phyloP scores from a whole-genome alignment of 768 basidiomycete genomes.

The Botryobasidium botryosum region DNA sequence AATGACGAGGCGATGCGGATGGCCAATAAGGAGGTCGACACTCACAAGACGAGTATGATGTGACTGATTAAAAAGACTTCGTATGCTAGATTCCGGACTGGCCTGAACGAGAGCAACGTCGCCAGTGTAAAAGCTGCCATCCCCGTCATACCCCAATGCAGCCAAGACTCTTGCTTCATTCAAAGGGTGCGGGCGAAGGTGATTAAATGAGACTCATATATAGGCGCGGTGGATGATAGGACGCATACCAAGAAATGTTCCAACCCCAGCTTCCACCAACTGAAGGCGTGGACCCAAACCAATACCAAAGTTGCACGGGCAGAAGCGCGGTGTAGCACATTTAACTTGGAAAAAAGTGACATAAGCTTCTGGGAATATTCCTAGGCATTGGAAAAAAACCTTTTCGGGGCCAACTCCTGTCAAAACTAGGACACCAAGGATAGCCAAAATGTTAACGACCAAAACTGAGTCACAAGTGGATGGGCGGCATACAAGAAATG shows the following conservation, averaged over 20 bases:
- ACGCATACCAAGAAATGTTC: neutral
- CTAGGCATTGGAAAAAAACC: no score
- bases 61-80: slow-evolving; percentile 52
- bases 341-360: no score
- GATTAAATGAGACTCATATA: neutral
- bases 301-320: neutral
- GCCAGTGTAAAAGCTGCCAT: neutral
- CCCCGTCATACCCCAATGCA: neutral
- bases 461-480: no score
- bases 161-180: no score
- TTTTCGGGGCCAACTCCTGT: no score
- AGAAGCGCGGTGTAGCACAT: neutral
- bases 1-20: no score
- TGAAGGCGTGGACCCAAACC: neutral
- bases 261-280: neutral
- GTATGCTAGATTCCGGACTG: slow-evolving; percentile 36
- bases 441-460: no score
- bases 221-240: neutral
- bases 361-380: no score
- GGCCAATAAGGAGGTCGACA: no score
- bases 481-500: no score
- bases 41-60: slow-evolving; percentile 26
- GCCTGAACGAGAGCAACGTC: slow-evolving; percentile 32
- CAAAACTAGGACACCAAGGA: neutral
- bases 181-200: neutral